phyloP scores from a whole-genome alignment of 2,329 filamentous ascomycete species.

The Sclerotiophoma versabilis region DNA sequence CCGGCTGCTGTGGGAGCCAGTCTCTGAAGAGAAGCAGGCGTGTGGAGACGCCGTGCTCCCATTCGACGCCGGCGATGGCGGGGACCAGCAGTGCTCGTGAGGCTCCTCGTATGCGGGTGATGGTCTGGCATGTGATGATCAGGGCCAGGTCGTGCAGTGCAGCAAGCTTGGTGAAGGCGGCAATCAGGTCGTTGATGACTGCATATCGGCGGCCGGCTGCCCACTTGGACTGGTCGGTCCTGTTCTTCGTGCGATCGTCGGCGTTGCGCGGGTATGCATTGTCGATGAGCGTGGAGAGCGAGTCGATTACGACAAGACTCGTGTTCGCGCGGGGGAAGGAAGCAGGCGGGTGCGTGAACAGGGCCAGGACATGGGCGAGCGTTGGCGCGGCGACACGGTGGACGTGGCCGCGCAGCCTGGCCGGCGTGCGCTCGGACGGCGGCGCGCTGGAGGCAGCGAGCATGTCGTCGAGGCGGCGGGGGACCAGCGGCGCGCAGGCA shows the following conservation, averaged over 20 bases:
- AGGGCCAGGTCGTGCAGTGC: conserved; percentile 75
- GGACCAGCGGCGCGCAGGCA: conserved; percentile 58
- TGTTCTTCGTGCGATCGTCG: conserved; percentile 53
- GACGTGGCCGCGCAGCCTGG: conserved; percentile 59
- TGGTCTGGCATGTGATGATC: conserved; percentile 78
- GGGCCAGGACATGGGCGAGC: conserved; percentile 71
- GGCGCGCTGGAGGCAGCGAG: conserved; percentile 35
- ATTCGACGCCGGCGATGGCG: conserved; percentile 75
- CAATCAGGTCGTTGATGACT: conserved; percentile 71
- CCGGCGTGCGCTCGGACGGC: conserved; percentile 26
- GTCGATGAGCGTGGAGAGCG: conserved; percentile 77
- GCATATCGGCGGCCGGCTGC: conserved; percentile 60
- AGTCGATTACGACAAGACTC: conserved; percentile 77
- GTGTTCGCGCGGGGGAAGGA: conserved; percentile 69
- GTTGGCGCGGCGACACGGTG: conserved; percentile 68
- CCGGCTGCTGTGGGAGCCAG: conserved; percentile 53
- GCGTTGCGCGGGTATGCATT: conserved; percentile 72
- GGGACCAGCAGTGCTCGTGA: conserved; percentile 74
- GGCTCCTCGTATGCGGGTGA: conserved; percentile 77
- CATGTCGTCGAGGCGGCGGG: conserved; percentile 58
- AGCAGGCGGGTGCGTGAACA: conserved; percentile 72
- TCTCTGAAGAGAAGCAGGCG: conserved; percentile 82
- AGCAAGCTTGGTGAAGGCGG: conserved; percentile 72
- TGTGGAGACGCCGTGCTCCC: conserved; percentile 79
- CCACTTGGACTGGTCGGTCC: conserved; percentile 56